Percentiles rank a stretch among this genome's conserved stretches.
phyloP scores from a whole-genome alignment of 2,329 filamentous ascomycete genomes.

The Huntiella abstrusa region DNA sequence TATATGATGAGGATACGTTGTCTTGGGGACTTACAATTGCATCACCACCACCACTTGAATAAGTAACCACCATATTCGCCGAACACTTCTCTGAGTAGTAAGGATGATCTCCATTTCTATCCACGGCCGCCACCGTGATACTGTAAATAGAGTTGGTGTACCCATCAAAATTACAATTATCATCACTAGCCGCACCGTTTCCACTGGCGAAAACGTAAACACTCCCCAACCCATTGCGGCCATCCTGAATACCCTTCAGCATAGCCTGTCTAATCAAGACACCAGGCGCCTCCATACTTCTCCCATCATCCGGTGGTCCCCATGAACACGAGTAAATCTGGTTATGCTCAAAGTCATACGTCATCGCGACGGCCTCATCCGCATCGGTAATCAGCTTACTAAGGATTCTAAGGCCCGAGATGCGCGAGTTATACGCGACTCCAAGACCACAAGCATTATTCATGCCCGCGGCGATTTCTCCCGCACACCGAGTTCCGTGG shows the following conservation, averaged over 20 bases:
- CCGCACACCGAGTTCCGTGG: slow-evolving; percentile 87
- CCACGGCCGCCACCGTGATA: slow-evolving; percentile 86
- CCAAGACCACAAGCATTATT: slow-evolving; percentile 94
- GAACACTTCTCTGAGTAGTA: slow-evolving; percentile 96
- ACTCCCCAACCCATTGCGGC: slow-evolving; percentile 64
- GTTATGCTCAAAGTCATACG: slow-evolving; percentile 79
- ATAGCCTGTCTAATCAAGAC: slow-evolving; percentile 79
- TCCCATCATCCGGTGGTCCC: slow-evolving; percentile 87
- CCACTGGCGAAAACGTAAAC: slow-evolving; percentile 95
- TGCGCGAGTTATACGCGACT: slow-evolving; percentile 77
- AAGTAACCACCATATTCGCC: slow-evolving; percentile 86
- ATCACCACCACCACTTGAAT: slow-evolving; percentile 77
- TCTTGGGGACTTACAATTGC: slow-evolving; percentile 42
- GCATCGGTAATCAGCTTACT: slow-evolving; percentile 79
- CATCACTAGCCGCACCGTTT: slow-evolving; percentile 69
- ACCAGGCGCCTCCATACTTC: slow-evolving; percentile 83
- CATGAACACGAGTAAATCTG: slow-evolving; percentile 98
- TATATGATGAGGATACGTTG: neutral
- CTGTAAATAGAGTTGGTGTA: slow-evolving; percentile 99
- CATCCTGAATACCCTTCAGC: slow-evolving; percentile 79
- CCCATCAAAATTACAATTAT: slow-evolving; percentile 98
- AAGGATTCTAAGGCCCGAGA: slow-evolving; percentile 82
- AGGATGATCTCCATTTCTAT: slow-evolving; percentile 70
- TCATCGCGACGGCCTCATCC: slow-evolving; percentile 82
- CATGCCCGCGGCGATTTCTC: slow-evolving; percentile 78